These are phyloP conservation scores for Periconia macrospinosa DNA, from an alignment of 2,329 filamentous ascomycete genomes.

Conservation along the genomic window DNA sequence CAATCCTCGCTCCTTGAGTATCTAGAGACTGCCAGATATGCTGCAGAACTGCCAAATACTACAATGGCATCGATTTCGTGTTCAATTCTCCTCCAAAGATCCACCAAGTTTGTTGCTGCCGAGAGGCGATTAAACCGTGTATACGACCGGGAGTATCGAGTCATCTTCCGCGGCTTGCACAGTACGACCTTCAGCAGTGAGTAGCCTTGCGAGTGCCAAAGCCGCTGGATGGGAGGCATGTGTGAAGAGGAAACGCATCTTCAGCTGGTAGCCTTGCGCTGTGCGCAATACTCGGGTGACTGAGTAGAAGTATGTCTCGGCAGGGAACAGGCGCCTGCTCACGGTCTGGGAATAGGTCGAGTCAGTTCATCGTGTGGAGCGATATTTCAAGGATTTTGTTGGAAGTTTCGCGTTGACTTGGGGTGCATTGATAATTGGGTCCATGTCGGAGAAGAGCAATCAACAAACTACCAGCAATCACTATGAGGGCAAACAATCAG, in stretches of 20 bases:
- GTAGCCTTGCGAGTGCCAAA: constrained; percentile 10
- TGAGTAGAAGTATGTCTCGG: too few relatives aligned
- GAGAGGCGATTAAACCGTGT: constrained; percentile 5
- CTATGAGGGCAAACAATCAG: too few relatives aligned
- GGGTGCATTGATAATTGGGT: too few relatives aligned
- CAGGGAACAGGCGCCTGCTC: too few relatives aligned
- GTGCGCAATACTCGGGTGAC: too few relatives aligned
- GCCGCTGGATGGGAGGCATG: constrained; percentile 10
- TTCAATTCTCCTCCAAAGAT: constrained; percentile 3
- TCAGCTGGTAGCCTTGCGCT: background rate
- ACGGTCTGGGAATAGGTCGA: too few relatives aligned
- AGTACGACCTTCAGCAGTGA: constrained; percentile 8
- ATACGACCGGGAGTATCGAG: constrained; percentile 9
- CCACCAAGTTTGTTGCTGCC: background rate
- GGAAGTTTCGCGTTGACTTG: too few relatives aligned
- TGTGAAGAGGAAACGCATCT: constrained; percentile 1
- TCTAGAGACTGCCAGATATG: background rate
- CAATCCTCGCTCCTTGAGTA: background rate
- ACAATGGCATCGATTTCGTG: constrained; percentile 7
- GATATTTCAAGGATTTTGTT: too few relatives aligned
- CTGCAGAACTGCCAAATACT: background rate
- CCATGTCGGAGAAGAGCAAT: too few relatives aligned
- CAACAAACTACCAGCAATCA: too few relatives aligned
- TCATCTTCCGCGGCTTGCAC: constrained; percentile 13
- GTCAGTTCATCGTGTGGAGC: too few relatives aligned